phyloP scores from a whole-genome alignment of 768 basidiomycete genomes.

The Ramaria sp. region DNA sequence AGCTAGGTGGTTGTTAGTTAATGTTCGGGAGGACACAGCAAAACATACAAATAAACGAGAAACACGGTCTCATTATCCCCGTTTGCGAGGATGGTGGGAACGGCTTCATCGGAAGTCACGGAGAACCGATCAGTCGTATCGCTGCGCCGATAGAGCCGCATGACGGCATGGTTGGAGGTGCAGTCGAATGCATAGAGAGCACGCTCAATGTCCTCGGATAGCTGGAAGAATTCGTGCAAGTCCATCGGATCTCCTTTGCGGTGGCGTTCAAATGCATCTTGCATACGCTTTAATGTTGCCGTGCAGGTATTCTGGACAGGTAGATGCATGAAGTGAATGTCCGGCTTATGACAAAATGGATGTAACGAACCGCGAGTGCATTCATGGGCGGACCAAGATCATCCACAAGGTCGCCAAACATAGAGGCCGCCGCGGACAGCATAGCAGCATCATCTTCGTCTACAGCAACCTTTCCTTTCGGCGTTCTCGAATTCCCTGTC shows the following conservation, averaged over 20 bases:
- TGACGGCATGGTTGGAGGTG: conserved; percentile 74
- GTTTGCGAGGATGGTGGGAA: conserved; percentile 23
- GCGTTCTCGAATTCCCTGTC: conserved; percentile 15
- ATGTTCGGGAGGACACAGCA: not conserved
- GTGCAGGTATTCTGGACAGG: conserved; percentile 46
- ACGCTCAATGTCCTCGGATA: conserved; percentile 55
- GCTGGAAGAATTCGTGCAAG: conserved; percentile 48
- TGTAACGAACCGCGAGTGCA: conserved; percentile 50
- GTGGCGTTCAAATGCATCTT: conserved; percentile 47
- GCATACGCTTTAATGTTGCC: conserved; percentile 48
- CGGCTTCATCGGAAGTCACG: conserved; percentile 22
- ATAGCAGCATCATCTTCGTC: conserved; percentile 31
- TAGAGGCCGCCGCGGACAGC: conserved; percentile 51
- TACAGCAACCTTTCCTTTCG: conserved; percentile 20
- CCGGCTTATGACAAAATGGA: not conserved
- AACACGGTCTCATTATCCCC: conserved; percentile 78
- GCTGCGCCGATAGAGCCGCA: conserved; percentile 58
- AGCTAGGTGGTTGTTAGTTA: conserved; percentile 39
- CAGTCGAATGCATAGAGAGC: conserved; percentile 68
- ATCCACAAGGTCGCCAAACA: conserved; percentile 72
- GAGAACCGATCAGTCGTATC: conserved; percentile 19
- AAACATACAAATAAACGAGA: conserved; percentile 82
- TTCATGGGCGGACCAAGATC: conserved; percentile 71
- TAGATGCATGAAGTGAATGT: not conserved
- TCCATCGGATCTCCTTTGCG: conserved; percentile 18